Evolutionary conservation across 2,329 filamentous ascomycete genomes (phyloP).

Genomic region (Pestalotiopsis sp.): DNA sequence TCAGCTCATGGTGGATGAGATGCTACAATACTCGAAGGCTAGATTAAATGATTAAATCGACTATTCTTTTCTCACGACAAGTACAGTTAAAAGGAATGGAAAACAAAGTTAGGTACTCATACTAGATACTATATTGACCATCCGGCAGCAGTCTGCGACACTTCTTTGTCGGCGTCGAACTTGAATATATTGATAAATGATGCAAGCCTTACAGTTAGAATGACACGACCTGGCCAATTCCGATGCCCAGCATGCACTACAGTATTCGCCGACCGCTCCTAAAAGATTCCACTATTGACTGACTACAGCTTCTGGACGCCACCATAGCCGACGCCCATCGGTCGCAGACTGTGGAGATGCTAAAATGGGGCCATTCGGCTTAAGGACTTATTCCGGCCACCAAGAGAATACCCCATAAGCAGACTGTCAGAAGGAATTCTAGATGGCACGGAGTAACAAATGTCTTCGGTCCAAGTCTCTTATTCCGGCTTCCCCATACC

Average conservation of each 20-base stretch:
- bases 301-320: neutral
- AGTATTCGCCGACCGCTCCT: too few relatives aligned
- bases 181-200: neutral
- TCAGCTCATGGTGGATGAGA: slow-evolving; percentile 31
- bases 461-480: neutral
- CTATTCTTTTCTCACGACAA: neutral
- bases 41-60: neutral
- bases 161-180: too few relatives aligned
- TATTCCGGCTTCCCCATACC: neutral
- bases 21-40: neutral
- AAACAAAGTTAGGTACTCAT: too few relatives aligned
- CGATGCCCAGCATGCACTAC: too few relatives aligned
- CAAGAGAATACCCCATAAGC: neutral
- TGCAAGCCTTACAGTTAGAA: neutral
- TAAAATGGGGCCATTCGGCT: neutral
- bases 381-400: neutral
- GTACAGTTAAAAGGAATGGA: neutral
- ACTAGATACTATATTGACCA: neutral
- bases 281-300: too few relatives aligned
- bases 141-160: too few relatives aligned
- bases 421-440: neutral
- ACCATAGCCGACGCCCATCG: neutral
- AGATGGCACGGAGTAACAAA: neutral
- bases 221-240: too few relatives aligned
- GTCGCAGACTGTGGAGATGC: neutral